phyloP scores from a whole-genome alignment of 139 green algal genomes.

The Micromonas pusilla region DNA sequence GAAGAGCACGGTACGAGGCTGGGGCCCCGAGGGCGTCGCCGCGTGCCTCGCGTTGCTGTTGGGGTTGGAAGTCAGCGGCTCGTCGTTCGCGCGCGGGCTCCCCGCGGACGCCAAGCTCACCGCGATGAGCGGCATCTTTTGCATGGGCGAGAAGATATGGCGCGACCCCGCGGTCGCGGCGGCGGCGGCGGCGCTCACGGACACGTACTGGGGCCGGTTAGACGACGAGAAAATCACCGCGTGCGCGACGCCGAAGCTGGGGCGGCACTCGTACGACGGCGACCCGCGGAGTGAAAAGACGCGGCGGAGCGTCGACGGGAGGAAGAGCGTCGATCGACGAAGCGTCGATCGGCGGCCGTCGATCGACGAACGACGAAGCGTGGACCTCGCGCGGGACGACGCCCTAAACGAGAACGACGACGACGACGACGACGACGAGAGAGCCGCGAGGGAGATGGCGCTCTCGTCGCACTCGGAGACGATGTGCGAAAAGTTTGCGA shows the following conservation, averaged over 20 bases:
- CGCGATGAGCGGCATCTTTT: background rate
- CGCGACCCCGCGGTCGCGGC: slow-evolving; percentile 1
- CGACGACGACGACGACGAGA: background rate
- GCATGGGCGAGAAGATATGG: background rate
- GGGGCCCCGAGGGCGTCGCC: background rate
- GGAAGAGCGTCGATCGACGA: too few species aligned
- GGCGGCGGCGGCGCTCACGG: background rate
- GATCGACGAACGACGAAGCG: too few species aligned
- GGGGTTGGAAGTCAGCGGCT: background rate
- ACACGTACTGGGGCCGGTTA: slow-evolving; percentile 9
- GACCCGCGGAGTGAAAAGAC: too few species aligned
- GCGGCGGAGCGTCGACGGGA: too few species aligned
- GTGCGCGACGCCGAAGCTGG: background rate
- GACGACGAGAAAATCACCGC: background rate
- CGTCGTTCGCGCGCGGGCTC: background rate
- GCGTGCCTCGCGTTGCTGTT: background rate
- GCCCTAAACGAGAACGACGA: background rate
- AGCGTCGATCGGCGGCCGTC: too few species aligned
- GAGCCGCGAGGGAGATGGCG: too few species aligned
- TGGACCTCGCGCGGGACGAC: too few species aligned
- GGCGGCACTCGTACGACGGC: background rate
- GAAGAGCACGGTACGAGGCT: background rate
- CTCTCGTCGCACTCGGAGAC: background rate
- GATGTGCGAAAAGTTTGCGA: background rate
- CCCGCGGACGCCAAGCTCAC: background rate